phyloP scores from a whole-genome alignment of 2,329 filamentous ascomycete genomes.

The Aureobasidium sp. region DNA sequence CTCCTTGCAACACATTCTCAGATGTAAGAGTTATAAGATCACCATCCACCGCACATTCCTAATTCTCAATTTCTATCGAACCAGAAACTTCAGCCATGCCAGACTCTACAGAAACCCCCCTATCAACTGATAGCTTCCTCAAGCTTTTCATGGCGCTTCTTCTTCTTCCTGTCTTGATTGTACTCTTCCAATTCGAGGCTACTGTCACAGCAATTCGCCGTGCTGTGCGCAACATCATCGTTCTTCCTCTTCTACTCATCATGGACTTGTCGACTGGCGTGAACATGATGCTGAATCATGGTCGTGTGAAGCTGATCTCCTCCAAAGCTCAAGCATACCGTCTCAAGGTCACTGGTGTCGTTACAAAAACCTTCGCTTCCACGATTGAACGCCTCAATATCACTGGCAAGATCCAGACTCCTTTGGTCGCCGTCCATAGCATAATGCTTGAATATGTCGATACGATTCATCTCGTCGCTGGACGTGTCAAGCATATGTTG shows the following conservation, averaged over 20 bases:
- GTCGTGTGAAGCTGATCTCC: neutral
- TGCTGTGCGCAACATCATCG: neutral
- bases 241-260: neutral
- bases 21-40: neutral
- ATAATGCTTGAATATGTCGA: neutral
- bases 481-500: neutral
- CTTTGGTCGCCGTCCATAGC: neutral
- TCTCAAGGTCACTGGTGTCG: neutral
- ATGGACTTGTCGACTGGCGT: neutral
- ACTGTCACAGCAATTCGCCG: neutral
- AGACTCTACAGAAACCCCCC: neutral
- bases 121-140: neutral
- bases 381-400: neutral
- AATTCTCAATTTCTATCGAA: neutral
- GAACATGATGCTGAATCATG: neutral
- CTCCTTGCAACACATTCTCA: neutral
- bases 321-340: too few species aligned
- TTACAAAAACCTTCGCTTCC: neutral
- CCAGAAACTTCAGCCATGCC: neutral
- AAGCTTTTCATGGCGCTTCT: neutral
- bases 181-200: neutral
- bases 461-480: neutral
- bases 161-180: neutral
- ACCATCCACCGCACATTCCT: neutral
- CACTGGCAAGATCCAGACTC: neutral